Evolutionary conservation across 768 basidiomycete genomes (phyloP).

Genomic region (Glaciozyma antarctica): DNA sequence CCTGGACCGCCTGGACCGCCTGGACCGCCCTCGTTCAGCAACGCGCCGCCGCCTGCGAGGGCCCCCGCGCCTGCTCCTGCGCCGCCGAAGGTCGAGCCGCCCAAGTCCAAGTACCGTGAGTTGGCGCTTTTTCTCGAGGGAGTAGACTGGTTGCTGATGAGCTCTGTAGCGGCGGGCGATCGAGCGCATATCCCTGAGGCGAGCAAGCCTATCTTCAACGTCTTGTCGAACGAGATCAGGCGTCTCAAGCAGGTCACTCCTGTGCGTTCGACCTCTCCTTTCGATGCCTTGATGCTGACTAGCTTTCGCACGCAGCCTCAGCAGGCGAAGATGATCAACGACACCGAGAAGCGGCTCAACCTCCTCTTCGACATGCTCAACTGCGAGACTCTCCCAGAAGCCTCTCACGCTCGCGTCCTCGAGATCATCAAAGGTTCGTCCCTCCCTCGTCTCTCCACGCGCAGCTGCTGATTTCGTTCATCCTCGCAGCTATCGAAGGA

Average conservation of each 20-base stretch:
- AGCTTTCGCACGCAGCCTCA: conserved; percentile 49
- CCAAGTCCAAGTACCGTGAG: conserved; percentile 54
- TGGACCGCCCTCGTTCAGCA: conserved; percentile 33
- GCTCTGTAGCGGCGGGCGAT: conserved; percentile 66
- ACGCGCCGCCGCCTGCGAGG: conserved; percentile 33
- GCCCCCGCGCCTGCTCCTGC: conserved; percentile 38
- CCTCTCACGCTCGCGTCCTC: conserved; percentile 61
- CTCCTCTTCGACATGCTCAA: conserved; percentile 85
- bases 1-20: conserved; percentile 40
- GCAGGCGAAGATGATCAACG: conserved; percentile 74
- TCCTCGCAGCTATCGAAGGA: conserved; percentile 60
- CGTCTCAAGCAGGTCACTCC: conserved; percentile 64
- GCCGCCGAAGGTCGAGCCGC: conserved; percentile 37
- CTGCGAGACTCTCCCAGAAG: conserved; percentile 65
- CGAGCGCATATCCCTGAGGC: conserved; percentile 77
- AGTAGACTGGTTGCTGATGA: neutral
- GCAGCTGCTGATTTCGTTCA: neutral
- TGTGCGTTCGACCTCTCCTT: conserved; percentile 46
- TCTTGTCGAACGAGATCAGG: conserved; percentile 56
- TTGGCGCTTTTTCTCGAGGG: conserved; percentile 25
- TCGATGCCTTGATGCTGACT: neutral
- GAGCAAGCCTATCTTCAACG: conserved; percentile 55
- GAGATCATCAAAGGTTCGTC: conserved; percentile 61
- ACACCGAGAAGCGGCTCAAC: conserved; percentile 75
- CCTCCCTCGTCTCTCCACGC: neutral